Evolutionary conservation across 306 rosid species (phyloP).

Genomic region (Glycine latifolia): DNA sequence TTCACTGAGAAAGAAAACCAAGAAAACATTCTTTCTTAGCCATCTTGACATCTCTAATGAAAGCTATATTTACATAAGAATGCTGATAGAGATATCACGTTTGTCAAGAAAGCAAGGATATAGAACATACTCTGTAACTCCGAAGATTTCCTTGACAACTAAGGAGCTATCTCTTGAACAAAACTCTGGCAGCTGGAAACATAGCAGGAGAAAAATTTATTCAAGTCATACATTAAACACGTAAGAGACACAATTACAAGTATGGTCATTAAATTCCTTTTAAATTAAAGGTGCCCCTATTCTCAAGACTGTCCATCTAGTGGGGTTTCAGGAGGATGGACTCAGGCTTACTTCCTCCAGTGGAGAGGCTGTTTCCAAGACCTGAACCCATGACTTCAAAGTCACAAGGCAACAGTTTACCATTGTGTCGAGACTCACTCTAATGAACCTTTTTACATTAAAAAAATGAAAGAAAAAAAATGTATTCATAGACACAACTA

Average conservation of each 20-base stretch:
- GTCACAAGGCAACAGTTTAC: background rate
- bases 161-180: constrained; percentile 88
- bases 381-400: too few species aligned
- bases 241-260: constrained; percentile 33
- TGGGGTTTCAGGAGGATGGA: background rate
- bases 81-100: background rate
- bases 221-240: constrained; percentile 37
- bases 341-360: background rate
- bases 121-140: constrained; percentile 88
- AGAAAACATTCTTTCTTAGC: constrained; percentile 17
- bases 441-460: constrained; percentile 1
- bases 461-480: background rate
- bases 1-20: constrained; percentile 63
- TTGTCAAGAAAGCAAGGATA: constrained; percentile 27
- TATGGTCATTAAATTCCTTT: background rate
- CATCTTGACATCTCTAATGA: constrained; percentile 13
- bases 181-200: constrained; percentile 82
- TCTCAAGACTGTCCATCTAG: background rate
- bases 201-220: constrained; percentile 38
- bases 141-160: constrained; percentile 87
- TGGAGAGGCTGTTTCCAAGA: background rate
- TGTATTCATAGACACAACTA: background rate
- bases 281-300: background rate
- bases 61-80: background rate
- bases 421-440: background rate